Base-by-base conservation (phyloP, 2,329 filamentous ascomycete species). In the Pseudocercospora ulei region DNA sequence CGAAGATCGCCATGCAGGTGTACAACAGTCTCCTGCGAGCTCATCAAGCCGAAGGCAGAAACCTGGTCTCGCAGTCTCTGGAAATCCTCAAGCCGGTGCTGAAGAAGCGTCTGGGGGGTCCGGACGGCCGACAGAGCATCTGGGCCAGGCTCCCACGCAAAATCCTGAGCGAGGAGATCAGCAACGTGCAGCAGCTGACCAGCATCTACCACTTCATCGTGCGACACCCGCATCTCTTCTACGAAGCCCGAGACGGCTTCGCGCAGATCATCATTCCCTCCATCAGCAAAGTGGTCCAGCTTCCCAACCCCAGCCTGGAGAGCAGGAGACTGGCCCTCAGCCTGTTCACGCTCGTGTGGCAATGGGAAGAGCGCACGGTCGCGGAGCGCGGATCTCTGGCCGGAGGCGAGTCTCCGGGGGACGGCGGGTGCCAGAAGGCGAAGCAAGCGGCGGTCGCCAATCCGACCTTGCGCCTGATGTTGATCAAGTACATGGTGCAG, bases 151-250 rank as follows among this genome's bases (percentile, higher is more conserved):
- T 87, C 49, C 87, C 90, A 18, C 77, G 88, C 26, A 84, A 87
- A 38, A 93, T 98, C 17, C 66, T 98, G 13, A 80, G 85, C 3
- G 92, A 98, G 58, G 90, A 98, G 61, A 87, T 84, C 16, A 84
- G 90, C 47, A 98, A 98, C 53, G 72, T 88, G 30, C 87, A 93
- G 61, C 90, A 96, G 63, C 81, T 96, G 65, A 94, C 86, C 37
- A 90, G 82, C 65, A 96, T 98, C 53, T 96, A 95, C 67, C 82
- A 95, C 55, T 98, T 98, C 64, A 70, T 98, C 20, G 88, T 95
- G 22, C 77, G 83, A 40, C 88, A 98, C 58, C 82, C 87, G 0
- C 80, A 90, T 54, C 68, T 98, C 3, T 98, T 98, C 65, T 98
- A 92, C 52, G 88, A 96, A 48, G 86, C 85, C 1, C 73, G 90